Evolutionary conservation across 306 rosid species (phyloP).

Genomic region (Dicorynia guianensis): DNA sequence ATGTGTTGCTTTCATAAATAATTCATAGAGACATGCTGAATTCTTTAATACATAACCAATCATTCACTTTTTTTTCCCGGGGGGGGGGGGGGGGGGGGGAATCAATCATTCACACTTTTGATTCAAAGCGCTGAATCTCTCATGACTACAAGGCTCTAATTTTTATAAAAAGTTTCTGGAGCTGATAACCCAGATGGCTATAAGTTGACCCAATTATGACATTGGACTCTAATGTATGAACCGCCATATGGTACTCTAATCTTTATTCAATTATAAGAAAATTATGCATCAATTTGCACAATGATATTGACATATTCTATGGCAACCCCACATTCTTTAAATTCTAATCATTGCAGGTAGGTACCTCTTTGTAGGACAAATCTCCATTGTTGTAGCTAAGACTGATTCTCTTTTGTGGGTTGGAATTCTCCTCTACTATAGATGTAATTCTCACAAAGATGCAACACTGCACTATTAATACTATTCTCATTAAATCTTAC

Average conservation of each 20-base stretch:
- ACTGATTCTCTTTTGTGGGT: conserved; percentile 26
- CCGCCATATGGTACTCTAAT: not conserved
- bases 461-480: conserved; percentile 11
- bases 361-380: not conserved
- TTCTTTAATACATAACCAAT: no score
- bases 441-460: conserved; percentile 36
- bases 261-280: not conserved
- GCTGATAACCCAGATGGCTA: conserved; percentile 41
- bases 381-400: conserved; percentile 20
- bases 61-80: no score
- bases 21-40: no score
- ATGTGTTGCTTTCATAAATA: no score
- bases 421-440: conserved; percentile 22
- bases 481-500: no score
- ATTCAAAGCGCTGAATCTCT: not conserved
- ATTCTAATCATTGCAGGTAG: conserved; percentile 3
- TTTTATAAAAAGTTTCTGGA: conserved; percentile 46
- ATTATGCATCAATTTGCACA: not conserved
- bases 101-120: not conserved
- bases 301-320: not conserved
- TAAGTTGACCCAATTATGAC: conserved; percentile 41
- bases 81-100: no score
- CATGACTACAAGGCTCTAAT: conserved; percentile 8
- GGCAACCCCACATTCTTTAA: not conserved
- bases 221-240: not conserved